phyloP scores from a whole-genome alignment of 2,329 filamentous ascomycete species.

The Aureobasidium sp. region DNA sequence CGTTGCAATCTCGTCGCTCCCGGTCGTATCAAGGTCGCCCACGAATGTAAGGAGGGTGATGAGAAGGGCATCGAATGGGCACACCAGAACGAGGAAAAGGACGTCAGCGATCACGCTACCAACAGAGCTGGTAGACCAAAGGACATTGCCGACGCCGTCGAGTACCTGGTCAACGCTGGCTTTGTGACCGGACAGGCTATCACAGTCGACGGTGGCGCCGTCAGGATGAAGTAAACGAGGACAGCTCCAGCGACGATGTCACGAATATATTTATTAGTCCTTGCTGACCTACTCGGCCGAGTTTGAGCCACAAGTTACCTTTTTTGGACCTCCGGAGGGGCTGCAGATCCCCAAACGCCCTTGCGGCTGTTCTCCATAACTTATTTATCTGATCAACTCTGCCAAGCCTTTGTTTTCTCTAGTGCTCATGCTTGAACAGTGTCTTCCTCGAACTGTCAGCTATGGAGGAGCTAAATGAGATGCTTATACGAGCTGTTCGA shows the following conservation, averaged over 20 bases:
- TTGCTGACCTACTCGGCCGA: background rate
- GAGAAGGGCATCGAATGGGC: constrained; percentile 46
- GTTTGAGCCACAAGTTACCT: background rate
- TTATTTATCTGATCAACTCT: background rate
- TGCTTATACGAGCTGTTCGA: background rate
- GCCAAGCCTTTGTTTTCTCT: background rate
- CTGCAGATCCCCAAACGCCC: background rate
- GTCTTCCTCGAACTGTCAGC: background rate
- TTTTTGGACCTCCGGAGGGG: background rate
- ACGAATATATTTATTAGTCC: background rate
- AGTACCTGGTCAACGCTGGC: constrained; percentile 43
- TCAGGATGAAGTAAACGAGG: constrained; percentile 35
- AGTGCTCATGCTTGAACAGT: background rate
- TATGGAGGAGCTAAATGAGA: background rate
- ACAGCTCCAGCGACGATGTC: background rate
- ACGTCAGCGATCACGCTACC: constrained; percentile 52
- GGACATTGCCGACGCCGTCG: constrained; percentile 46
- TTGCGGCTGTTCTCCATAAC: background rate
- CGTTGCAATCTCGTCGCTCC: constrained; percentile 55
- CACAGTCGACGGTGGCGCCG: constrained; percentile 46
- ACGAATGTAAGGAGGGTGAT: constrained; percentile 47
- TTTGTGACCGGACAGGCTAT: constrained; percentile 53
- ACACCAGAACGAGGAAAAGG: constrained; percentile 43
- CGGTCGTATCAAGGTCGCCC: constrained; percentile 55
- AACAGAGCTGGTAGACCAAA: constrained; percentile 56